Evolutionary conservation across 441 rosid genomes (phyloP), one percentile per base, ranked within the genome.

Genomic region (Flueggea neowawraea): DNA sequence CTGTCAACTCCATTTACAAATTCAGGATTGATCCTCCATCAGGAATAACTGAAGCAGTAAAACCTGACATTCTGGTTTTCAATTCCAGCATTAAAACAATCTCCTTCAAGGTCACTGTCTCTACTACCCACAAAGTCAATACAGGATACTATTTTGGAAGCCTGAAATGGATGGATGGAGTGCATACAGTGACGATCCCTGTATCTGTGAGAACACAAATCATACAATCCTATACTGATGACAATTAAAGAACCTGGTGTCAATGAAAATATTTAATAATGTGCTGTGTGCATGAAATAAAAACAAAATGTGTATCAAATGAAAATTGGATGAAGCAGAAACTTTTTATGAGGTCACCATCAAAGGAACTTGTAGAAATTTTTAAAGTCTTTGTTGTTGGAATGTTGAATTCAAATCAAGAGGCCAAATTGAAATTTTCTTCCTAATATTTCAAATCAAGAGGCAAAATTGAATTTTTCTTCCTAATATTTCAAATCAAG

Each of bases 81-180:
- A 66, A 62, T 53, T 12, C 57, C 31, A 61, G 55, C 0, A 36
- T 65, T 32, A 65, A 66, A 72, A 72, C 60, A 57, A 31, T 60
- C n/a, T 31, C 75, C 50, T 81, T 78, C 71, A 59, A 45, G 28
- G 76, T 78, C 41, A 72, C 76, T 6, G 36, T 76, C 31, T 55
- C 49, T 1, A 39, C 74, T 31, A 57, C 36, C 12, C 28, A 52
- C 48, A 32, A 31, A 16, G 58, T 67, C 32, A 79, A 79, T 49
- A 64, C 83, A 39, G 86, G 84, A 15, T 85, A 77, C 62, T 68
- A 7, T 13, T 85, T 85, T 83, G 91, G 83, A 45, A 73, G 80
- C 73, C 31, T 79, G 11, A 64, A 73, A 5, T 79, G 83, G 83
- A 69, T 17, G 4, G 72, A 76, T 61, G 79, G 79, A 0, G 49